Percentiles rank a stretch among this genome's conserved stretches.
phyloP scores from a whole-genome alignment of 345 rosid species.

The Murraya paniculata region DNA sequence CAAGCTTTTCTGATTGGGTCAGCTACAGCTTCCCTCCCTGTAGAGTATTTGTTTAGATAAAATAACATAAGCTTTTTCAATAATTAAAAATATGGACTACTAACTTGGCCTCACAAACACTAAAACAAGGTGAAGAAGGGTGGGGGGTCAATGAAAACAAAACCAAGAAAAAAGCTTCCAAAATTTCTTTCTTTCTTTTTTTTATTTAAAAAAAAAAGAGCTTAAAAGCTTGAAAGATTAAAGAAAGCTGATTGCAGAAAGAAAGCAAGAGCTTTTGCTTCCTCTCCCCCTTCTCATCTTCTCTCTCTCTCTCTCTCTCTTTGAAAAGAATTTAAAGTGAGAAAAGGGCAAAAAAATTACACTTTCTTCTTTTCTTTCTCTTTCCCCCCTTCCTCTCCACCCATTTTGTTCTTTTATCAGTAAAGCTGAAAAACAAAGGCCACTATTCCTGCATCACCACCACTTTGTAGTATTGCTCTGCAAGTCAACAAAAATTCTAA shows the following conservation, averaged over 20 bases:
- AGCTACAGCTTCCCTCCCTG: slow-evolving; percentile 1
- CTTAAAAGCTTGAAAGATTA: slow-evolving; percentile 41
- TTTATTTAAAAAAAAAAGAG: too few relatives aligned
- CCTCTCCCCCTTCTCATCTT: slow-evolving; percentile 16
- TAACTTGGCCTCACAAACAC: slow-evolving; percentile 1
- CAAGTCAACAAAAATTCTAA: background rate
- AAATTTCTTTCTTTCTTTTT: too few relatives aligned
- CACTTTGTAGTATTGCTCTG: background rate
- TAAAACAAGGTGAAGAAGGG: slow-evolving; percentile 10
- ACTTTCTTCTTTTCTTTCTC: slow-evolving; percentile 17
- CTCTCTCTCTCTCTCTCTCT: background rate
- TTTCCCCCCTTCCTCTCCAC: slow-evolving; percentile 27
- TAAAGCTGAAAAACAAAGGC: slow-evolving; percentile 56
- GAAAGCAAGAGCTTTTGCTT: slow-evolving; percentile 64
- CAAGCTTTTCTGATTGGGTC: slow-evolving; percentile 36
- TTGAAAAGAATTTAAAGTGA: too few relatives aligned
- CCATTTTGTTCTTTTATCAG: slow-evolving; percentile 22
- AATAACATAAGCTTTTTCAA: background rate
- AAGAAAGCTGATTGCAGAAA: slow-evolving; percentile 67
- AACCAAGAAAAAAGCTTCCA: slow-evolving; percentile 18
- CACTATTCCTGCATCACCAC: slow-evolving; percentile 39
- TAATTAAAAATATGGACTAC: background rate
- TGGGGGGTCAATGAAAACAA: slow-evolving; percentile 35
- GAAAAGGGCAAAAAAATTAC: background rate
- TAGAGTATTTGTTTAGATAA: background rate